Evolutionary conservation across 2,329 filamentous ascomycete genomes (phyloP), one percentile per base, ranked within the genome.

Genomic region (Stagonosporopsis vannaccii): DNA sequence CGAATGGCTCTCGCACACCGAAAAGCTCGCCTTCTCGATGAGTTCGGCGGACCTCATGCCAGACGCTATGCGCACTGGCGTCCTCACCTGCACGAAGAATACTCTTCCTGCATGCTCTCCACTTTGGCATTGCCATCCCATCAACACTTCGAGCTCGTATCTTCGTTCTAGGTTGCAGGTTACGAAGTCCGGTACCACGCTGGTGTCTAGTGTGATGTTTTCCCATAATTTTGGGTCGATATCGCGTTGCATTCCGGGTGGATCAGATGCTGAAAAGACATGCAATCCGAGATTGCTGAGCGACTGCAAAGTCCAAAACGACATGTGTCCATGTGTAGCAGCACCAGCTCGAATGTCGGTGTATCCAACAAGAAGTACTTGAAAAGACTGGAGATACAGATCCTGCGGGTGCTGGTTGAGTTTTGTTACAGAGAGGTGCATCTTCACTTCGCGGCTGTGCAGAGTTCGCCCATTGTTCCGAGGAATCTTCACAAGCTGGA

Each of bases 131-230:
- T 65, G 60, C 17, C 51, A 58, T 5, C 60, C 62, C 56, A 65
- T 57, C 6, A 55, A 36, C 8, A 65, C 46, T 25, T 65, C 62
- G 7, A 62, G 20, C 30, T 62, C 59, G 30, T 65, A 65, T 39
- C 60, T 56, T 15, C 62, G 40, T 33, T 26, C 46, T 39, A 63
- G 22, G n/a, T 61, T 59, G 36, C 62, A 63, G 2, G 48, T 42
- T 12, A 30, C 28, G 23, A 65, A 63, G 32, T 32, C 51, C 9
- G 62, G 61, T 6, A 63, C 56, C 4, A 60, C 52, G 6, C n/a
- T 51, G 5, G 56, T 47, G 6, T 44, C 37, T 5, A 63, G 33
- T 13, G 13, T 15, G 6, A 50, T 40, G 1, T 48, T 46, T 4
- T 52, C 40, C 62, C 62, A 65, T 4, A 62, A 20, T 19, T 11